Percentiles rank a stretch among this genome's conserved stretches.
These are phyloP conservation scores for Solanum chiquidenum DNA, from an alignment of 257 asterid species.

Conservation along the genomic window DNA sequence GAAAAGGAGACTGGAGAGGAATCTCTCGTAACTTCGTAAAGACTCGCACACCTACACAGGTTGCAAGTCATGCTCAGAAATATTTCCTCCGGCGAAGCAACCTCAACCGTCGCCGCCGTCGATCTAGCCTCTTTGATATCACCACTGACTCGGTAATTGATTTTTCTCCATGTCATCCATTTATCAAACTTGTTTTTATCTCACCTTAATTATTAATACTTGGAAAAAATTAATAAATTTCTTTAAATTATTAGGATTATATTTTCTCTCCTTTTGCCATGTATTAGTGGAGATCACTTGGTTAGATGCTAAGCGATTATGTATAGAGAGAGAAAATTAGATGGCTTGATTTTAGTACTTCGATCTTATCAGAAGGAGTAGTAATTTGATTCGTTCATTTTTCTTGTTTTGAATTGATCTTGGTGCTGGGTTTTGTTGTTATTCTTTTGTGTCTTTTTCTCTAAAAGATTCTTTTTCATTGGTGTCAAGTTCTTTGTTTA, in stretches of 20 bases:
- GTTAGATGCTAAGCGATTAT: background rate
- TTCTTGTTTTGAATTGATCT: background rate
- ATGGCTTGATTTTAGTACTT: background rate
- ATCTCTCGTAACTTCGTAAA: slow-evolving; percentile 77
- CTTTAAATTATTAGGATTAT: background rate
- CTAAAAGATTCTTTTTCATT: background rate
- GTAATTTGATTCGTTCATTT: background rate
- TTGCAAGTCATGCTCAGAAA: slow-evolving; percentile 93
- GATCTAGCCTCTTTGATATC: slow-evolving; percentile 89
- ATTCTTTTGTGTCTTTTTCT: background rate
- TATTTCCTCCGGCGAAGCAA: slow-evolving; percentile 70
- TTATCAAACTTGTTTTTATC: background rate
- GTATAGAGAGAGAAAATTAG: background rate
- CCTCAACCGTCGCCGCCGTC: slow-evolving; percentile 73
- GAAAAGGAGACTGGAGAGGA: slow-evolving; percentile 93
- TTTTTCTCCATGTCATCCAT: background rate
- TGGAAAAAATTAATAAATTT: too few relatives aligned
- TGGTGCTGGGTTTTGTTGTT: background rate
- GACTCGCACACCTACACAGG: slow-evolving; percentile 91
- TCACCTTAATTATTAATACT: background rate
- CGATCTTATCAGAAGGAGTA: background rate
- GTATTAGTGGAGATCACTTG: background rate
- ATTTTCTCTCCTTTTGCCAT: background rate
- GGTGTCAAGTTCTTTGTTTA: background rate
- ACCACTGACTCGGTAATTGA: slow-evolving; percentile 63